Evolutionary conservation across 2,329 filamentous ascomycete genomes (phyloP), one percentile per base, ranked within the genome.

Genomic region (Fusarium virguliforme): DNA sequence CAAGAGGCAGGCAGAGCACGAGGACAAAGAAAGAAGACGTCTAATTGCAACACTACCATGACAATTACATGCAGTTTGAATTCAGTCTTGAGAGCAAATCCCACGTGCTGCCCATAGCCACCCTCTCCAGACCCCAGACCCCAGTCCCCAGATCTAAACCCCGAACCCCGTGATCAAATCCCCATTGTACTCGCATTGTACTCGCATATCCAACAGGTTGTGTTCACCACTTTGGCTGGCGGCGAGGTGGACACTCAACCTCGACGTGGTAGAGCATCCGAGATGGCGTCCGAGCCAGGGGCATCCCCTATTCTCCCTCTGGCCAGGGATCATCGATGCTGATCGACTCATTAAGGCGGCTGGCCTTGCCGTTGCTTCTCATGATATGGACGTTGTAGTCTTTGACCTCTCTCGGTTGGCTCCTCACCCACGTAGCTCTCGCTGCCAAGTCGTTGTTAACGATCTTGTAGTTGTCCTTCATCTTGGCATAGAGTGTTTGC

Each of bases 361-460:
- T 79, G 7, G 73, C 67, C 6, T 65, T 48, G 2, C 77, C 73
- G 3, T 32, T 54, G 50, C 71, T 77, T 48, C 74, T 74, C 10
- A 75, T 50, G 26, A 4, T 15, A 26, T 18, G 15, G 26, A 50
- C 6, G n/a, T 8, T 15, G 28, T 30, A 43, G 40, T 43, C 40
- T 6, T 10, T n/a, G 38, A 22, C 40, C 6, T 13, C 46, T 9
- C 8, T 32, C 6, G 28, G n/a, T 32, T n/a, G 9, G 9, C 6
- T 18, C 26, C 26, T 50, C 15, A 12, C 46, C 15, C 9, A 10
- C 18, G 2, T 18, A 3, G 26, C 46, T 50, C 28, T 50, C 13
- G 10, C 26, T 8, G 9, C 8, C 26, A 48, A 48, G 15, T 30
- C 43, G 3, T n/a, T 28, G 8, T 13, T 10, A 13, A 26, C 43